Conservation (phyloP, 208 protist species). For the Trypanosoma platydactyli region DNA sequence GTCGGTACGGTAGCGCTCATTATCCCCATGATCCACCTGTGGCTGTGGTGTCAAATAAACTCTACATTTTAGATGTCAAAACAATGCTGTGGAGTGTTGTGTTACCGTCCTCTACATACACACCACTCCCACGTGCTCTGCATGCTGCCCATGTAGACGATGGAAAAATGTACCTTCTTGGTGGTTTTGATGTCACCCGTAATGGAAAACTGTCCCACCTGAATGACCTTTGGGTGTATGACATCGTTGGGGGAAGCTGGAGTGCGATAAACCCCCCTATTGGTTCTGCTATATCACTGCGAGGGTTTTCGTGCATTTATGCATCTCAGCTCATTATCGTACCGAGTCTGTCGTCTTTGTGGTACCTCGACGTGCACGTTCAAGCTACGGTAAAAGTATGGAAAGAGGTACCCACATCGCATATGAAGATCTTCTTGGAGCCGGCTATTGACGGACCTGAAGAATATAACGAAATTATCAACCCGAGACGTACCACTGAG, state of each 20-base stretch:
- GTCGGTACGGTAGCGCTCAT: slow-evolving; percentile 6
- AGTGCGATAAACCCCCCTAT: slow-evolving; percentile 13
- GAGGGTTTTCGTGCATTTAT: slow-evolving; percentile 21
- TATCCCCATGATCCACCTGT: slow-evolving; percentile 15
- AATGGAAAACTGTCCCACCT: background rate
- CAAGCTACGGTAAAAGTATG: background rate
- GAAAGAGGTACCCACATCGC: slow-evolving; percentile 11
- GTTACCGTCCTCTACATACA: background rate
- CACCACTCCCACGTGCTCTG: slow-evolving; percentile 21
- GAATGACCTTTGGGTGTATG: slow-evolving; percentile 29
- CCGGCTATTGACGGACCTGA: background rate
- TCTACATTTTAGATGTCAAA: slow-evolving; percentile 7
- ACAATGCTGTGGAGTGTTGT: slow-evolving; percentile 6
- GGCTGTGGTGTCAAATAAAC: slow-evolving; percentile 7
- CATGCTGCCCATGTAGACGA: slow-evolving; percentile 25
- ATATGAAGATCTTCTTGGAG: background rate
- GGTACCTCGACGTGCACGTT: slow-evolving; percentile 20
- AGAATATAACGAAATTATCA: slow-evolving; percentile 13
- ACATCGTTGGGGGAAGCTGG: slow-evolving; percentile 24
- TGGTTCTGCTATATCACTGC: background rate
- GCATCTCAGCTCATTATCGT: slow-evolving; percentile 22
- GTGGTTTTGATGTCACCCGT: slow-evolving; percentile 23
- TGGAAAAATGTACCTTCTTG: slow-evolving; percentile 29
- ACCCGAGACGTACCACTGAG: background rate
- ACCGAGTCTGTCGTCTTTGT: slow-evolving; percentile 3